Evolutionary conservation across 345 rosid genomes (phyloP).

Genomic region (Ceriops zippeliana): DNA sequence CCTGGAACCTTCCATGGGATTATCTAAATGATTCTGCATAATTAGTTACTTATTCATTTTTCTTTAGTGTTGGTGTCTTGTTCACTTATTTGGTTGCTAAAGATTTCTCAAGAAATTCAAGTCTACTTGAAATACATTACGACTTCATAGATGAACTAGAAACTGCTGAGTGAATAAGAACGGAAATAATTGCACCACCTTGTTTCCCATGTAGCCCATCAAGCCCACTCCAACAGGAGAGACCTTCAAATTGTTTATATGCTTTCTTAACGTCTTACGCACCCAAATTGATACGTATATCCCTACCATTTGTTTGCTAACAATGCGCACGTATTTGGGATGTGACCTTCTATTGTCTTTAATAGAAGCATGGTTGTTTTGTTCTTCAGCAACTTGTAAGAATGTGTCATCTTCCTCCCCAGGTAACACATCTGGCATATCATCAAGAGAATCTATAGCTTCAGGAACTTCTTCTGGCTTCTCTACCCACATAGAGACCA

Average conservation of each 20-base stretch:
- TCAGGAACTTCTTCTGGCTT: conserved; percentile 35
- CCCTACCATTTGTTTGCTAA: conserved; percentile 99
- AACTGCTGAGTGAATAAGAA: background rate
- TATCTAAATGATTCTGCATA: no score
- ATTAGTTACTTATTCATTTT: no score
- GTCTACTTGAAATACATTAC: no score
- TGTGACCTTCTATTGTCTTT: conserved; percentile 26
- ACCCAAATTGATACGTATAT: conserved; percentile 94
- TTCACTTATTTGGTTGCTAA: no score
- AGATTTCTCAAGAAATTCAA: no score
- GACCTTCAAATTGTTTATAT: conserved; percentile 83
- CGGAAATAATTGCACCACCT: conserved; percentile 47
- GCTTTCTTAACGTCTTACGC: conserved; percentile 74
- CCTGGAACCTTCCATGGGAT: no score
- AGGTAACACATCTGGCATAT: conserved; percentile 34
- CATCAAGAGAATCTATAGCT: conserved; percentile 36
- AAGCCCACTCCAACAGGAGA: conserved; percentile 97
- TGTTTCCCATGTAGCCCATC: conserved; percentile 99
- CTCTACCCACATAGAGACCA: conserved; percentile 42
- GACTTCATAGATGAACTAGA: background rate
- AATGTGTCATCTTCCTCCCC: conserved; percentile 52
- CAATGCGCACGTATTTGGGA: conserved; percentile 67
- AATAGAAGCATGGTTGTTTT: conserved; percentile 16
- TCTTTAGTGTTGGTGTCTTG: no score
- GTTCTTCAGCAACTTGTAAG: conserved; percentile 32